Percentiles rank a stretch among this genome's conserved stretches.
Evolutionary conservation across 2,329 filamentous ascomycete species (phyloP).

Genomic region (Fusarium sp.): DNA sequence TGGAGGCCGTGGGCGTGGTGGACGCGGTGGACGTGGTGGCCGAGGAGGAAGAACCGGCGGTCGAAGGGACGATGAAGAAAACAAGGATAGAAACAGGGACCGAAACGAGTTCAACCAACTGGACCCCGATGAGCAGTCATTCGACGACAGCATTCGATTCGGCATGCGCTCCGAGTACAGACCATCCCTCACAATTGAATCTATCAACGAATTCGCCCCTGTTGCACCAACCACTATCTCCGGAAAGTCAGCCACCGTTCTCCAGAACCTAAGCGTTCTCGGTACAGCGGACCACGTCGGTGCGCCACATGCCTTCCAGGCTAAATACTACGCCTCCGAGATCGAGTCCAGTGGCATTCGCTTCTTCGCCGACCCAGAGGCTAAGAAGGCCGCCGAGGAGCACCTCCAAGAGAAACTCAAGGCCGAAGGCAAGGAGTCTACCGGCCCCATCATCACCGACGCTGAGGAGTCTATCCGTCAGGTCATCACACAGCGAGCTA

Average conservation of each 20-base stretch:
- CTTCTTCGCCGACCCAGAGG: constrained; percentile 43
- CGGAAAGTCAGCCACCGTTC: constrained; percentile 49
- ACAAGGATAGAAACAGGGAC: constrained; percentile 42
- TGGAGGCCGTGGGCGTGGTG: constrained; percentile 34
- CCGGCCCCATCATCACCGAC: constrained; percentile 47
- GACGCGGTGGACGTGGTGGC: constrained; percentile 30
- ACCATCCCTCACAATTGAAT: constrained; percentile 50
- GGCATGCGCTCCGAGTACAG: constrained; percentile 47
- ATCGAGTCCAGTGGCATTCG: constrained; percentile 43
- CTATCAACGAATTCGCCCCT: constrained; percentile 48
- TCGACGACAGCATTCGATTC: constrained; percentile 52
- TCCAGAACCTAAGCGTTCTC: constrained; percentile 52
- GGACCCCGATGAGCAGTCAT: constrained; percentile 50
- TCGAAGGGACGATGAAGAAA: constrained; percentile 39
- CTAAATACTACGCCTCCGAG: constrained; percentile 48
- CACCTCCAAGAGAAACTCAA: constrained; percentile 45
- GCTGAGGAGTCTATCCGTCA: constrained; percentile 50
- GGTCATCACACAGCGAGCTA: constrained; percentile 48
- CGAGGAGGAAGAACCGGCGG: constrained; percentile 26
- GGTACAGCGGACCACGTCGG: constrained; percentile 51
- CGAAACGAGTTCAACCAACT: constrained; percentile 44
- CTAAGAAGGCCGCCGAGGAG: constrained; percentile 47
- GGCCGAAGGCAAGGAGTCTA: constrained; percentile 33
- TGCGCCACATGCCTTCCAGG: constrained; percentile 45
- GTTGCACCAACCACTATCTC: constrained; percentile 43